Conservation (phyloP, 805 yeast species). For the Maudiozyma pseudohumilis region DNA sequence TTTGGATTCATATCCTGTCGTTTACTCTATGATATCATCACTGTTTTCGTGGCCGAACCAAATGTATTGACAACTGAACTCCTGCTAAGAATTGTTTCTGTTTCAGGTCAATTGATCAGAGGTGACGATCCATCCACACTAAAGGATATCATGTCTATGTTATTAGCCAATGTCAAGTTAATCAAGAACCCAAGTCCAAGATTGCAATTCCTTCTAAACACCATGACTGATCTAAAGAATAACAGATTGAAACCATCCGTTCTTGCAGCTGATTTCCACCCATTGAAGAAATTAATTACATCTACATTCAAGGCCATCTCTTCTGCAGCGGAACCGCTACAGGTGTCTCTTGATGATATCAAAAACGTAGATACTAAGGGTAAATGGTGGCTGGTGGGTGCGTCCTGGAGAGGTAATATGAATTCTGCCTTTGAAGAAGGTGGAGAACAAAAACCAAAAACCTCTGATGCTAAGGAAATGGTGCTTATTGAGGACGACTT, state of each 20-base stretch:
- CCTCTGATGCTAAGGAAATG: slow-evolving; percentile 20
- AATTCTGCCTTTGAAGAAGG: slow-evolving; percentile 22
- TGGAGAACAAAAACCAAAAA: slow-evolving; percentile 9
- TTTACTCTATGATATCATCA: slow-evolving; percentile 69
- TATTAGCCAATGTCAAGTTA: slow-evolving; percentile 18
- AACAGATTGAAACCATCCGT: slow-evolving; percentile 53
- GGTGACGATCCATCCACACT: slow-evolving; percentile 82
- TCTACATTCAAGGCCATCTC: slow-evolving; percentile 35
- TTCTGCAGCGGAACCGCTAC: slow-evolving; percentile 53
- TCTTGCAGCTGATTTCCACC: slow-evolving; percentile 25
- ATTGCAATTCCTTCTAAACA: slow-evolving; percentile 73
- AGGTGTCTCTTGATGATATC: slow-evolving; percentile 71
- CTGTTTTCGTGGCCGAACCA: slow-evolving; percentile 40
- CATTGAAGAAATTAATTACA: slow-evolving; percentile 40
- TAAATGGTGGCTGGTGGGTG: slow-evolving; percentile 98
- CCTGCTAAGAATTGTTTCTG: slow-evolving; percentile 58
- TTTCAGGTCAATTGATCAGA: slow-evolving; percentile 77
- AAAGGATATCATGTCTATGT: slow-evolving; percentile 54
- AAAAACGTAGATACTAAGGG: slow-evolving; percentile 69
- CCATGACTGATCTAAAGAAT: slow-evolving; percentile 75
- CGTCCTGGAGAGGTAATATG: slow-evolving; percentile 83
- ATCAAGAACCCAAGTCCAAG: slow-evolving; percentile 54
- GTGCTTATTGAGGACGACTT: slow-evolving; percentile 45
- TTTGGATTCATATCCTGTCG: slow-evolving; percentile 67
- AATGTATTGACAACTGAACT: slow-evolving; percentile 70